Percentiles rank a stretch among this genome's conserved stretches.
These are phyloP conservation scores for Penicillium expansum DNA, from an alignment of 2,329 filamentous ascomycete species.

Conservation along the genomic window DNA sequence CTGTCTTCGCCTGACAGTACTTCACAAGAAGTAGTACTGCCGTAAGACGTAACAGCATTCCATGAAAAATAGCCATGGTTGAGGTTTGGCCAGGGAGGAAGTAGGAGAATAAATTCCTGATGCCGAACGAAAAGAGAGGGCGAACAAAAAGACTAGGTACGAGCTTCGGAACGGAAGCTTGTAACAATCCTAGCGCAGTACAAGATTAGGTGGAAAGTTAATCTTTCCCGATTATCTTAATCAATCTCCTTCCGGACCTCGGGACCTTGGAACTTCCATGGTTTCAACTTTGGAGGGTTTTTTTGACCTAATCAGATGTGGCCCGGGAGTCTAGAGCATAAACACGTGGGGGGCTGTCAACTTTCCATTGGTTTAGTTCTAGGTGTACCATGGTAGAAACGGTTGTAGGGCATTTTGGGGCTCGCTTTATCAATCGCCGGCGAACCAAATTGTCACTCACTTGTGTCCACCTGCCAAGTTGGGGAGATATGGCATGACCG, in stretches of 20 bases:
- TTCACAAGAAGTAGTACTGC: constrained; percentile 7
- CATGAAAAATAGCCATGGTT: neutral
- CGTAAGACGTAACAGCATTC: neutral
- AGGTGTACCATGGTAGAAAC: neutral
- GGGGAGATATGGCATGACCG: neutral
- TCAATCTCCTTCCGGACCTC: neutral
- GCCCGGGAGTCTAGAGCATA: neutral
- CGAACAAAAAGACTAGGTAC: neutral
- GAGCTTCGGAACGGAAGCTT: neutral
- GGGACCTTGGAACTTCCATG: neutral
- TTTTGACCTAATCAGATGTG: neutral
- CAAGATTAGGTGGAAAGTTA: neutral
- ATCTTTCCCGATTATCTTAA: neutral
- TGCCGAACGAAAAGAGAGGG: neutral
- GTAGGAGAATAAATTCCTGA: neutral
- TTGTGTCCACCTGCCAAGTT: neutral
- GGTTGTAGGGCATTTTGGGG: too few species aligned
- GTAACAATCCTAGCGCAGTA: neutral
- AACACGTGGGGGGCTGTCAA: neutral
- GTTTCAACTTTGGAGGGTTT: too few species aligned
- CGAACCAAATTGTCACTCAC: neutral
- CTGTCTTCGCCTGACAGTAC: constrained; percentile 17
- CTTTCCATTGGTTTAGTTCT: neutral
- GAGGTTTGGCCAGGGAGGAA: neutral
- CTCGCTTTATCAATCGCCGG: neutral